A percentile compares a stretch with the other conserved stretches of the same genome.
phyloP scores from a whole-genome alignment of 2,329 filamentous ascomycete genomes.

The Hymenotorrendiella dingleyae region DNA sequence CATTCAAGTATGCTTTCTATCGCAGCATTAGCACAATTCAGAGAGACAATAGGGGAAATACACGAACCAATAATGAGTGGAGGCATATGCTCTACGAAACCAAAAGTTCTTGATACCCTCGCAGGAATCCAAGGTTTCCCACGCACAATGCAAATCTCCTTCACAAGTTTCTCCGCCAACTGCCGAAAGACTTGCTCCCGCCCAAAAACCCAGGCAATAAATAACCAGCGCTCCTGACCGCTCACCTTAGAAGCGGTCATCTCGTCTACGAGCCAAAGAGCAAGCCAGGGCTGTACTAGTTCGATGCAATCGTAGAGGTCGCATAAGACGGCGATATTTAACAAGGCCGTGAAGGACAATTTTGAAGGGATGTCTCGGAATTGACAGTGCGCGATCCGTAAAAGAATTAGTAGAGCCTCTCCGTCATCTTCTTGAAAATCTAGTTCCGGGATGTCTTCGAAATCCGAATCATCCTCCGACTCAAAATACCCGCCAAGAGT shows the following conservation, averaged over 20 bases:
- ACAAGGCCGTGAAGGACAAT: neutral
- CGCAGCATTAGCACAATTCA: neutral
- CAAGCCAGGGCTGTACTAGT: neutral
- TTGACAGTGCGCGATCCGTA: neutral
- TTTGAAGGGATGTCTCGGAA: neutral
- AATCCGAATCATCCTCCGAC: too few relatives aligned
- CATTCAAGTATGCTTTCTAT: neutral
- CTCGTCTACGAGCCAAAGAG: neutral
- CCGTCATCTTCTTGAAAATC: neutral
- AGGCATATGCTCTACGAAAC: neutral
- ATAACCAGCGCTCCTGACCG: neutral
- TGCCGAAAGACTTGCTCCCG: neutral
- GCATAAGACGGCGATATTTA: neutral
- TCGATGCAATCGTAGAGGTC: neutral
- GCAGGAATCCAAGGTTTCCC: neutral
- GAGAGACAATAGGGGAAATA: neutral
- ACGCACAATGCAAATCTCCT: neutral
- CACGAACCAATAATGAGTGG: neutral
- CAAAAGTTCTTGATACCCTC: too few relatives aligned
- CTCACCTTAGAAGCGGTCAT: neutral
- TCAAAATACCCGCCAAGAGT: too few relatives aligned
- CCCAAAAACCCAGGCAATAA: slow-evolving; percentile 5
- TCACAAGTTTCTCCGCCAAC: neutral
- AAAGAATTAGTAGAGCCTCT: neutral
- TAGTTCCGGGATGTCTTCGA: neutral